Evolutionary conservation across 192 early-diverging fungal genomes (phyloP), one percentile per base, ranked within the genome.

Genomic region (Mycoemilia scoparia): DNA sequence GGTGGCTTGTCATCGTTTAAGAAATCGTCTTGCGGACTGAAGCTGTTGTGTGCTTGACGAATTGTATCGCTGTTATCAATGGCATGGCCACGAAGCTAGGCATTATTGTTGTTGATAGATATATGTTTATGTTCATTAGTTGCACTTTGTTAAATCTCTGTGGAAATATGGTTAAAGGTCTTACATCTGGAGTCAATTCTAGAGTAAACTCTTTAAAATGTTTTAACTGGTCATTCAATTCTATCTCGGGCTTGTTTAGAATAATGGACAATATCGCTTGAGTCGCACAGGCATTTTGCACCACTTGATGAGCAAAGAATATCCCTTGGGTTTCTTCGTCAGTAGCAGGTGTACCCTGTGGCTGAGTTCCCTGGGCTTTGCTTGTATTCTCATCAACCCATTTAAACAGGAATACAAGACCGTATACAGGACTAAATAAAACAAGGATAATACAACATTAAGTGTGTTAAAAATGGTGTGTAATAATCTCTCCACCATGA

Each of bases 221-320:
- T 2, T 13, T 36, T 24, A 86, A 49, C 12, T 71, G 72, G 20
- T 66, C 60, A 8, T 81, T 81, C 27, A 86, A 54, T n/a, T 84
- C 74, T 15, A 86, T 56, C 3, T 41, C 48, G 2, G 38, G 13
- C 18, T 46, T 24, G 45, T 86, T 83, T 14, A 86, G 44, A 31
- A 86, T 43, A 18, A 86, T 67, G 1, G 75, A 74, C 10, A 86
- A 46, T 36, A 86, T 84, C 3, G 83, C 83, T 42, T 86, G 83
- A 1, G 83, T 86, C 19, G 83, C 83, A 34, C 83, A 86, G 0
- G 83, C 83, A 57, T 86, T 86, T 13, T 73, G 64, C 29, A 85
- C 79, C 2, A 85, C 68, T 57, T 84, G 72, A 9, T 47, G 60
- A 2, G 81, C 81, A 52, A 81, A 84, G 38, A 79, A 84, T 13